phyloP scores from a whole-genome alignment of 169 alveolate species.

The Plasmodium vinckei region DNA sequence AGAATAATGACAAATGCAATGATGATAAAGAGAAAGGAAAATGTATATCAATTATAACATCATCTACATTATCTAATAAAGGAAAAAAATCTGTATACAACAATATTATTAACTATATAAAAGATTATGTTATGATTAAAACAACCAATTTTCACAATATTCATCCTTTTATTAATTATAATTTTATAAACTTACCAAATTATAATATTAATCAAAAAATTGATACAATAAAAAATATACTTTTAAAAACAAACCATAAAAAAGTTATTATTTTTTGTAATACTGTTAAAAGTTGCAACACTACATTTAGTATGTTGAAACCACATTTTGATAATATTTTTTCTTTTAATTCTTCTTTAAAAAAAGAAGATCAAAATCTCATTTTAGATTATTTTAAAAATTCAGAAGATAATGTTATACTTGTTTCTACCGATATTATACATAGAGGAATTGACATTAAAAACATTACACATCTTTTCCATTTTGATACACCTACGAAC shows the following conservation, averaged over 20 bases:
- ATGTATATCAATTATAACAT: constrained; percentile 32
- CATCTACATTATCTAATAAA: constrained; percentile 55
- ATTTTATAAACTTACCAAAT: constrained; percentile 29
- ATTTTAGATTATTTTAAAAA: constrained; percentile 89
- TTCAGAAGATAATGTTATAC: constrained; percentile 88
- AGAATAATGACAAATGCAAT: too few species aligned
- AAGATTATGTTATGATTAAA: constrained; percentile 33
- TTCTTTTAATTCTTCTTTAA: constrained; percentile 52
- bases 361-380: constrained; percentile 27
- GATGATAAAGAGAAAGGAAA: background rate
- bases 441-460: constrained; percentile 96
- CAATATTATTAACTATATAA: constrained; percentile 40
- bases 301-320: constrained; percentile 40
- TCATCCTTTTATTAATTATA: constrained; percentile 63
- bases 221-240: constrained; percentile 36
- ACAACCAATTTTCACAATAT: constrained; percentile 42
- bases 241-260: constrained; percentile 36
- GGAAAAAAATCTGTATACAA: constrained; percentile 44
- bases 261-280: constrained; percentile 66
- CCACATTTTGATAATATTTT: constrained; percentile 54
- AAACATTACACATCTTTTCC: constrained; percentile 92
- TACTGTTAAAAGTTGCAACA: constrained; percentile 48
- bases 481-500: constrained; percentile 93
- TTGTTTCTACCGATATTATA: constrained; percentile 96
- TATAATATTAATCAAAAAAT: constrained; percentile 28